Base-by-base conservation (phyloP, 1,284 basidiomycete species). In the Ceraceosorus bombacis region DNA sequence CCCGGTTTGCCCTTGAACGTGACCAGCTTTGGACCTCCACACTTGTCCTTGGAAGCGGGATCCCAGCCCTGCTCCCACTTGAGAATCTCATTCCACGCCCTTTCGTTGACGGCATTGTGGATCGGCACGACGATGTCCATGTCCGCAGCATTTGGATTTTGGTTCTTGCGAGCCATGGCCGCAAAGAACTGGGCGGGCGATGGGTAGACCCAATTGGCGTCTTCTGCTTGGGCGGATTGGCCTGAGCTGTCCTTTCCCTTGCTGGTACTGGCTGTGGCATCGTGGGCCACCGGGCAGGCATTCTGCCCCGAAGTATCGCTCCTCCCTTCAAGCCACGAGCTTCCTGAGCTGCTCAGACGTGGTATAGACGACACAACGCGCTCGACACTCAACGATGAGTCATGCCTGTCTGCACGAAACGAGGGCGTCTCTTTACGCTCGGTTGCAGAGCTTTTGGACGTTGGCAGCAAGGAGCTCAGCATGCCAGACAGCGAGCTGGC, bases 51-150 rank as follows among this genome's bases (percentile, higher is more conserved):
- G 10, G 43, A 10, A 10, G 43, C 9, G 55, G 79, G 81, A 58
- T 88, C 87, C 8, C 86, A 86, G 9, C 49, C 46, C 4, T 39
- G 79, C 78, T 98, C 94, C 94, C 94, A 99, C 64, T 84, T 85
- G 75, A 92, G 79, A 53, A 99, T 84, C 78, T 95, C 87, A 53
- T 82, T 80, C 94, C 94, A 99, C 4, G 93, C 90, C 62, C 88
- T 86, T 79, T 98, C 95, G 76, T 99, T 99, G 62, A 98, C 95
- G 40, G 94, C 94, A 75, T 98, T 99, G 80, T 99, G 94, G 60
- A 99, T 98, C 6, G 94, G 94, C 6, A 99, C 92, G 69, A 99
- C 87, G 27, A 90, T 88, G 72, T 84, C 85, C 93, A 98, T 97
- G 80, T 97, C 94, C 17, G 82, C 76, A 13, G 86, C 84, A 15